Conservation (phyloP, 202 grass and related monocot genomes). For the Carex arenaria region DNA sequence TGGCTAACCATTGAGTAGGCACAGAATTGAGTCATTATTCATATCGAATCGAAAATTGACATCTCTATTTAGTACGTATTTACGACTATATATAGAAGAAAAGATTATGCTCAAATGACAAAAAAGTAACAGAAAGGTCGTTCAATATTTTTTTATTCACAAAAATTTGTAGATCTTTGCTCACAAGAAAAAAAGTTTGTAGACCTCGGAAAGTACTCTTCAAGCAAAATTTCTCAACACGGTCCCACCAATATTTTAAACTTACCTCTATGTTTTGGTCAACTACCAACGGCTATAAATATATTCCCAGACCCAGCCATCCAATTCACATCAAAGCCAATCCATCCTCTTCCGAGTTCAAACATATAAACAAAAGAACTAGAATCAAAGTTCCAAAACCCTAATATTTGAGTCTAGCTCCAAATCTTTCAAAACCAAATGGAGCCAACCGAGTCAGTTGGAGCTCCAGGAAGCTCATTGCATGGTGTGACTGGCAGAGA, state of each 20-base stretch:
- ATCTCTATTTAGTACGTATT: too few species aligned
- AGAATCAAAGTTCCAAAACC: not conserved
- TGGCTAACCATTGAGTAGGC: too few species aligned
- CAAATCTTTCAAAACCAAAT: not conserved
- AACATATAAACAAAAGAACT: not conserved
- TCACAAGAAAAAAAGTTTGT: too few species aligned
- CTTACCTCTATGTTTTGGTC: not conserved
- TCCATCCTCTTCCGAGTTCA: not conserved
- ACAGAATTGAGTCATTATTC: too few species aligned
- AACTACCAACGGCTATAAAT: constrained; percentile 25
- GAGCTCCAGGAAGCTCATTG: constrained; percentile 43
- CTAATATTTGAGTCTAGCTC: not conserved
- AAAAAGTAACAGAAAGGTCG: too few species aligned
- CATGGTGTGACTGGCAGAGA: constrained; percentile 41
- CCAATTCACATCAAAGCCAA: not conserved
- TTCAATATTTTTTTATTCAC: too few species aligned
- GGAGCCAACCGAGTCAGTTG: not conserved
- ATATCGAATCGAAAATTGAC: too few species aligned
- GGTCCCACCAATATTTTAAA: constrained; percentile 5
- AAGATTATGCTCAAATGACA: too few species aligned
- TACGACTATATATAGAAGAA: too few species aligned
- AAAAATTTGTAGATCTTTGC: too few species aligned
- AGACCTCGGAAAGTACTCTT: too few species aligned
- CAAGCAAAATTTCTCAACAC: not conserved
- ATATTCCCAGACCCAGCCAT: not conserved